phyloP scores from a whole-genome alignment of 768 basidiomycete species.

The Rubroboletus satanas region DNA sequence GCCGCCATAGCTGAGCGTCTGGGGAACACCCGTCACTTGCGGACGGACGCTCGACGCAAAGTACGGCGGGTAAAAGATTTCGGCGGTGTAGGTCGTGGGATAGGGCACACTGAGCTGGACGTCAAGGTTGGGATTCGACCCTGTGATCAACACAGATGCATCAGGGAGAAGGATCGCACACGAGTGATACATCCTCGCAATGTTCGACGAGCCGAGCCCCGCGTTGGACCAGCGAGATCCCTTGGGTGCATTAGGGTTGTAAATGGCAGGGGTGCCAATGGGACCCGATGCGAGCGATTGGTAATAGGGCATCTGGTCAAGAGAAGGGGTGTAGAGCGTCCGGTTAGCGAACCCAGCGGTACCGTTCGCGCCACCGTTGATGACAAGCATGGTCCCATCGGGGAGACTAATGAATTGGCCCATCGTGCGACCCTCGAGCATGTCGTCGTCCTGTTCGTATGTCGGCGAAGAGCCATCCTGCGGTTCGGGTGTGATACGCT shows the following conservation, averaged over 20 bases:
- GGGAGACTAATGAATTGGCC: conserved; percentile 86
- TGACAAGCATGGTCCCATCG: conserved; percentile 69
- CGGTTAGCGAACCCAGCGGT: conserved; percentile 81
- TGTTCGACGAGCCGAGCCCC: conserved; percentile 55
- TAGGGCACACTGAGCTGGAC: conserved; percentile 58
- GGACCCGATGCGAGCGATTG: conserved; percentile 80
- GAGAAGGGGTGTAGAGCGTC: conserved; percentile 41
- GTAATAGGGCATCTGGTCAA: conserved; percentile 59
- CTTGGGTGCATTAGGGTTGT: conserved; percentile 67
- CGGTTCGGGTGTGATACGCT: conserved; percentile 85
- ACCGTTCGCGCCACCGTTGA: conserved; percentile 82
- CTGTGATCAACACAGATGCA: conserved; percentile 81
- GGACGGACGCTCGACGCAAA: conserved; percentile 71
- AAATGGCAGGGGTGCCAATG: conserved; percentile 74
- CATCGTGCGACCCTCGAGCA: conserved; percentile 80
- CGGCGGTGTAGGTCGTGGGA: conserved; percentile 78
- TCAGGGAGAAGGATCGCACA: conserved; percentile 86
- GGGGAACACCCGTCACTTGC: conserved; percentile 62
- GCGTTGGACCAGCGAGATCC: conserved; percentile 74
- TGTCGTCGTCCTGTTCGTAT: conserved; percentile 71
- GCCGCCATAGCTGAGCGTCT: conserved; percentile 82
- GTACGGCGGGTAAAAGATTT: conserved; percentile 91
- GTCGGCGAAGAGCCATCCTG: conserved; percentile 53
- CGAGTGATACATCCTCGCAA: conserved; percentile 89
- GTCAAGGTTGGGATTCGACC: conserved; percentile 91